Conservation (phyloP, 2,329 filamentous ascomycete genomes). For the Calycina herbarum region DNA sequence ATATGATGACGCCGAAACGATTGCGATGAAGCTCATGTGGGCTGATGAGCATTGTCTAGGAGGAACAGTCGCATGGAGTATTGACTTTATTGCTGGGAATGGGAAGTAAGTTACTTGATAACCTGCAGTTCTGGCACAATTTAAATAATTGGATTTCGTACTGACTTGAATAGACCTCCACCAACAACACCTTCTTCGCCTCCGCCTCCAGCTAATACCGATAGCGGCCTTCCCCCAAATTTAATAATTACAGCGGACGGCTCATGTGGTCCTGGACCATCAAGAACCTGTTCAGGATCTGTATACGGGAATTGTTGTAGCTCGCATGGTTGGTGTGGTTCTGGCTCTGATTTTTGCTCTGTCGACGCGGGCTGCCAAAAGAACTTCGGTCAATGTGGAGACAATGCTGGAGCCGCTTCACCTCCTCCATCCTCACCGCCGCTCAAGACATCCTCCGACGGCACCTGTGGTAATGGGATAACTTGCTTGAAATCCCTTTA, state of each 20-base stretch:
- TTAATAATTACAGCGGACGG: constrained; percentile 16
- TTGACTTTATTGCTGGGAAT: constrained; percentile 30
- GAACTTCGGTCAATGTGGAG: constrained; percentile 8
- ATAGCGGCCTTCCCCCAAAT: neutral
- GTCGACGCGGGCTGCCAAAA: constrained; percentile 12
- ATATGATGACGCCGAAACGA: constrained; percentile 43
- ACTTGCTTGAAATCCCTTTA: constrained; percentile 17
- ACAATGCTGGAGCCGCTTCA: neutral
- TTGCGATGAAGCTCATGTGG: constrained; percentile 37
- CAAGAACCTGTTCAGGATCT: constrained; percentile 15
- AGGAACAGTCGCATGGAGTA: constrained; percentile 34
- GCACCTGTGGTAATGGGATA: constrained; percentile 17
- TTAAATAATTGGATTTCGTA: neutral
- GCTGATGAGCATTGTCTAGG: constrained; percentile 34
- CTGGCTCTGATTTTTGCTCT: constrained; percentile 17
- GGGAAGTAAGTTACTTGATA: constrained; percentile 21
- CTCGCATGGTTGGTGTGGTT: constrained; percentile 19
- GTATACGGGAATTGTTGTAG: constrained; percentile 22
- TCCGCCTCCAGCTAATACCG: neutral
- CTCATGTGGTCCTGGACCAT: constrained; percentile 16
- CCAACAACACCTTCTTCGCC: constrained; percentile 2
- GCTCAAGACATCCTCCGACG: constrained; percentile 14
- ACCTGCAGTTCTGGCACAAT: neutral
- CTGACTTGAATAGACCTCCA: constrained; percentile 14
- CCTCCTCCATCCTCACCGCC: neutral